Base-by-base conservation (phyloP, 176 grass and related monocot genomes). In the Pontederia paniculata region DNA sequence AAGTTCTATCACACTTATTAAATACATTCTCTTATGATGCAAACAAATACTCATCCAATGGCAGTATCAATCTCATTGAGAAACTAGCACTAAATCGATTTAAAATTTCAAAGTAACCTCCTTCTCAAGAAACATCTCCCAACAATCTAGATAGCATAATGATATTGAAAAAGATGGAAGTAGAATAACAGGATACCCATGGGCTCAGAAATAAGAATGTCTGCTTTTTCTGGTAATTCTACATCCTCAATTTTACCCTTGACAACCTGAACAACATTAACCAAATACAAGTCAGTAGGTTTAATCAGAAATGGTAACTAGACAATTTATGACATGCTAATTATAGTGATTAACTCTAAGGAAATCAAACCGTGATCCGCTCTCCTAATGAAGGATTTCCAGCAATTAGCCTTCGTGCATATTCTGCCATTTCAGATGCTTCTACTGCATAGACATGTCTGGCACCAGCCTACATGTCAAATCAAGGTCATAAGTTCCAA, bases 241-340 rank as follows among this genome's bases (percentile, higher is more conserved):
- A 99, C 83, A 64, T 99, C 94, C 73, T 99, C 94, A 46, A 99
- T 76, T 76, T 99, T 99, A 66, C 94, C 94, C 69, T 88, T 99
- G 57, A 99, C 79, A 60, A 99, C 64, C 94, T 99, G 70, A 45
- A 75, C 15, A 48, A 17, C 16, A 76, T 15, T 62, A 52, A 50
- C 21, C 23, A 62, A 50, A 12, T 47, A 54, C 20, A 37, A 5
- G 28, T 37, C 28, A 37, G 28, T 37, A 6, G 28, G 3, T 2
- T 37, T 37, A 37, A 5, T 37, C 28, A 37, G 28, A 37, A 37
- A 37, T 37, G 7, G 7, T 37, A 37, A 37, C 7, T 37, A 37
- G 28, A 37, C 7, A 67, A 65, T 31, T 10, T 12, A 20, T 16
- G 14, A 51, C 44, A 65, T 53, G 69, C 48, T 23, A 41, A 62